Evolutionary conservation across 2,329 filamentous ascomycete genomes (phyloP).

Genomic region (Daldinia sp.): DNA sequence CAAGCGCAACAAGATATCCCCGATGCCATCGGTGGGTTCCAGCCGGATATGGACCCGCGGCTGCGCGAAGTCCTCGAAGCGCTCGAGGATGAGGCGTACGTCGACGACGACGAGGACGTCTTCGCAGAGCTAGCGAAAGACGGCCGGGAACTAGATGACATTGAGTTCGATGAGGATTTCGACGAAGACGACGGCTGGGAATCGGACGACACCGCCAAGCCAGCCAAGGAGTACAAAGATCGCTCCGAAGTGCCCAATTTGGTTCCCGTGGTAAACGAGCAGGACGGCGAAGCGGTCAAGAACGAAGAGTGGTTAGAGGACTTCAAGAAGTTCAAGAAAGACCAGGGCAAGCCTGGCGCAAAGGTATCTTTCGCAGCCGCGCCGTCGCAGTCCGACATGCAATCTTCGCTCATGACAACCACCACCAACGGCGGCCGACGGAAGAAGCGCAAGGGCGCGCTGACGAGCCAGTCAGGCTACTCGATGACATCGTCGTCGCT

Average conservation of each 20-base stretch:
- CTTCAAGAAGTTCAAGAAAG: constrained; percentile 94
- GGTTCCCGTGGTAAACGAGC: constrained; percentile 51
- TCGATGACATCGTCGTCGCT: constrained; percentile 93
- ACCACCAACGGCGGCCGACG: constrained; percentile 82
- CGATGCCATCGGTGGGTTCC: constrained; percentile 90
- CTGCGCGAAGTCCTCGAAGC: constrained; percentile 92
- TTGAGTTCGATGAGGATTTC: constrained; percentile 79
- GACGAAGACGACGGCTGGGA: constrained; percentile 87
- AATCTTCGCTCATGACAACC: constrained; percentile 78
- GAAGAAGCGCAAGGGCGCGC: constrained; percentile 95
- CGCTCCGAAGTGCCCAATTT: constrained; percentile 62
- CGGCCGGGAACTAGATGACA: constrained; percentile 78
- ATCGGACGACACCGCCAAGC: constrained; percentile 90
- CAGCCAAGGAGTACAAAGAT: constrained; percentile 67
- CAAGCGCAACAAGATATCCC: constrained; percentile 94
- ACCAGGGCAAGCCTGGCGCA: constrained; percentile 66
- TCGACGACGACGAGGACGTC: constrained; percentile 87
- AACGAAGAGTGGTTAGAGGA: constrained; percentile 90
- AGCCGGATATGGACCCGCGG: constrained; percentile 97
- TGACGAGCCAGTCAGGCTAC: constrained; percentile 88
- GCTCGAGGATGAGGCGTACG: constrained; percentile 93
- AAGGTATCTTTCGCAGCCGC: constrained; percentile 54
- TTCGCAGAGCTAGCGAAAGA: constrained; percentile 80
- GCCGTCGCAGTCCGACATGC: constrained; percentile 71
- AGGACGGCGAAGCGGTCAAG: constrained; percentile 62